phyloP scores from a whole-genome alignment of 768 basidiomycete species.

The Neoboletus brunneissimus region DNA sequence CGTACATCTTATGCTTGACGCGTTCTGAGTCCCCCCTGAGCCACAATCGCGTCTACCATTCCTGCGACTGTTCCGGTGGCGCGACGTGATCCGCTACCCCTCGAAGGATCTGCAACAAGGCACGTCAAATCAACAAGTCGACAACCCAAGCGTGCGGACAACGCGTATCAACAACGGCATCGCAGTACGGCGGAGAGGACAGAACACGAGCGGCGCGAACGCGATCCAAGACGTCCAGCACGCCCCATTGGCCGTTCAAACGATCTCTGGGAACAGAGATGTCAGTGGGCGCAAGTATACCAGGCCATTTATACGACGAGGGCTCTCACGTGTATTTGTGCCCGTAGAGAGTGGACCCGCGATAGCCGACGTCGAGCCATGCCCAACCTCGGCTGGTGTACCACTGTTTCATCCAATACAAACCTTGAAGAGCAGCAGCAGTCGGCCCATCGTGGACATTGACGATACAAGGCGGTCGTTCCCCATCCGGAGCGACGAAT shows the following conservation, averaged over 20 bases:
- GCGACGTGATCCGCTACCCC: background rate
- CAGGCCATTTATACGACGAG: background rate
- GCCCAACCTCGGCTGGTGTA: background rate
- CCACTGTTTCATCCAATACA: background rate
- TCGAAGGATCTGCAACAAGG: background rate
- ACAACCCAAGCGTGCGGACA: background rate
- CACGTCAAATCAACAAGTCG: background rate
- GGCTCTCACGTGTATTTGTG: background rate
- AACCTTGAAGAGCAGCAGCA: background rate
- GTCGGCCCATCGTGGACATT: background rate
- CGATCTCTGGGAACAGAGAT: background rate
- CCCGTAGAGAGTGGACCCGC: background rate
- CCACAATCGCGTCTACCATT: background rate
- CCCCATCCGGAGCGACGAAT: background rate
- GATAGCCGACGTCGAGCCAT: background rate
- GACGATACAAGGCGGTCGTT: background rate
- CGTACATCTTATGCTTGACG: background rate
- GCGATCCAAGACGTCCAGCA: background rate
- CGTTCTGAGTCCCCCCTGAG: background rate
- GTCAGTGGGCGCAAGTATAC: background rate
- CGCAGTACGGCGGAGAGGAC: background rate
- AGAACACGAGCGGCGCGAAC: background rate
- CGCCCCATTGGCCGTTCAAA: background rate
- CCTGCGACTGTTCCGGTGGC: background rate
- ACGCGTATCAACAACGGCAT: background rate